Evolutionary conservation across 495 filamentous ascomycete genomes (phyloP).

Genomic region (Elasticomyces elasticus): DNA sequence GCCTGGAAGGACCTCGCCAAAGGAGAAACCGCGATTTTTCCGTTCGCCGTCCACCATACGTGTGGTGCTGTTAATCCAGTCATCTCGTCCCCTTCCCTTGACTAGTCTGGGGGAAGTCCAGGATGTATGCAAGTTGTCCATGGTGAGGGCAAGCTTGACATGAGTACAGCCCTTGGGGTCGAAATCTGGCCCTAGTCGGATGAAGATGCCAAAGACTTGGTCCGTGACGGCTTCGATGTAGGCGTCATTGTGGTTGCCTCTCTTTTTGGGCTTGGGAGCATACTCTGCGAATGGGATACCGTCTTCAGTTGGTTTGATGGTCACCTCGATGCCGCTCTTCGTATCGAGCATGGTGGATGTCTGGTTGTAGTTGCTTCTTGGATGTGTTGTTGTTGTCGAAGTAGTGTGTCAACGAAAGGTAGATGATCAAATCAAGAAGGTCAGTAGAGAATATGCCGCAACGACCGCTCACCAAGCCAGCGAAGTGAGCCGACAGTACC

Average conservation of each 20-base stretch:
- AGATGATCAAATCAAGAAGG: too few species aligned
- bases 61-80: too few species aligned
- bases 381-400: not conserved
- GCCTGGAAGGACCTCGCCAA: not conserved
- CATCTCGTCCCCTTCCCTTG: not conserved
- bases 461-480: too few species aligned
- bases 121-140: not conserved
- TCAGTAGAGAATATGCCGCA: too few species aligned
- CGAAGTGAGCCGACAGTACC: too few species aligned
- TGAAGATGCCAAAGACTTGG: slow-evolving; percentile 2
- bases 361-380: not conserved
- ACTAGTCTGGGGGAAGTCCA: not conserved
- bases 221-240: slow-evolving; percentile 14
- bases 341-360: not conserved
- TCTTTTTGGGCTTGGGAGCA: too few species aligned
- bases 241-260: too few species aligned
- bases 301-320: not conserved
- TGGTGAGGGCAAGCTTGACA: not conserved
- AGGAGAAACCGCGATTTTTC: not conserved
- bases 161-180: not conserved
- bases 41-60: too few species aligned
- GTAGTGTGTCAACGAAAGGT: not conserved
- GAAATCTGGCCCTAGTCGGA: not conserved
- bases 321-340: slow-evolving; percentile 1
- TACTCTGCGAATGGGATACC: not conserved